phyloP scores from a whole-genome alignment of 495 filamentous ascomycete genomes.

The Tuber melanosporum region DNA sequence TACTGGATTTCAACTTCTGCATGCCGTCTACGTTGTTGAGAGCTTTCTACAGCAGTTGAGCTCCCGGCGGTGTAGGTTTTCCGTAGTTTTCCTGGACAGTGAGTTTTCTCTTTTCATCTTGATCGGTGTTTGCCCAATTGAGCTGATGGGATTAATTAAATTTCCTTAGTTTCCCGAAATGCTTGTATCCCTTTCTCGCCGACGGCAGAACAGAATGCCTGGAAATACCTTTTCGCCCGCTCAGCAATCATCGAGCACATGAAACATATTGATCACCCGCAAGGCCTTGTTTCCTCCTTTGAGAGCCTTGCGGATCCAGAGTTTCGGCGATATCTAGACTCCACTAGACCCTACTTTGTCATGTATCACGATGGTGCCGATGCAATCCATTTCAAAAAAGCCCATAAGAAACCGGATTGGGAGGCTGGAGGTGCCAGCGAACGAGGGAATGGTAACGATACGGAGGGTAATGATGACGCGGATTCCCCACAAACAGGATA shows the following conservation, averaged over 20 bases:
- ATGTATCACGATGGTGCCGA: conserved; percentile 60
- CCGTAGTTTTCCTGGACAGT: conserved; percentile 60
- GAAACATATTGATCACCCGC: conserved; percentile 35
- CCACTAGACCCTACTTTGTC: conserved; percentile 55
- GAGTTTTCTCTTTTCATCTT: conserved; percentile 15
- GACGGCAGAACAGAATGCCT: conserved; percentile 12
- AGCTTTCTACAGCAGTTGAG: conserved; percentile 53
- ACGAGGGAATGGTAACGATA: not conserved
- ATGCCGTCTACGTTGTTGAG: conserved; percentile 65
- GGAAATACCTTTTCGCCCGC: conserved; percentile 58
- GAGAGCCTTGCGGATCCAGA: conserved; percentile 23
- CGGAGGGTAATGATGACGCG: conserved; percentile 7
- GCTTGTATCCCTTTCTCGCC: conserved; percentile 20
- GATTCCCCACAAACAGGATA: not conserved
- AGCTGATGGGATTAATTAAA: conserved; percentile 25
- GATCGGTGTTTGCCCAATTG: not conserved
- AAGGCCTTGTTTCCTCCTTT: conserved; percentile 13
- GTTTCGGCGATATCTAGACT: conserved; percentile 52
- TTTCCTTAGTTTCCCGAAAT: conserved; percentile 8
- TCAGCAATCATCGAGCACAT: conserved; percentile 59
- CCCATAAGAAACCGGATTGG: not conserved
- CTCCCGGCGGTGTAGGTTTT: conserved; percentile 59
- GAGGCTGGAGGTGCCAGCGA: not conserved
- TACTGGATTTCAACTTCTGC: conserved; percentile 62
- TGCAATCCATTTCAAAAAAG: not conserved